Conservation (phyloP, 176 grass and related monocot genomes). For the Olyra latifolia region DNA sequence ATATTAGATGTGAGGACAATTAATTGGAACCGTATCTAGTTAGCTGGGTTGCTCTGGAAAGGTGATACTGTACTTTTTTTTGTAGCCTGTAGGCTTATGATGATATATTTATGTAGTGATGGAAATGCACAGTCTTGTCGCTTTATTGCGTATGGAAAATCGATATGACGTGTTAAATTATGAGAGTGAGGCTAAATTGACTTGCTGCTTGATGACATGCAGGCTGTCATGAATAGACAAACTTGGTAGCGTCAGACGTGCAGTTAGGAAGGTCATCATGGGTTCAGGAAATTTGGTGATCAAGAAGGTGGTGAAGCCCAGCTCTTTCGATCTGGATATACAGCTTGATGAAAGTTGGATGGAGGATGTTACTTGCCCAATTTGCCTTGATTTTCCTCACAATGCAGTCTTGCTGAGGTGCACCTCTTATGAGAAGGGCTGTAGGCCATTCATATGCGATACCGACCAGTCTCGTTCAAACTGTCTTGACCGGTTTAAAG, state of each 20-base stretch:
- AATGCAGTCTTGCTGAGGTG: conserved; percentile 75
- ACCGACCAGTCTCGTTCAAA: conserved; percentile 90
- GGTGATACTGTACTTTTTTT: not conserved
- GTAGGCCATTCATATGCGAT: conserved; percentile 82
- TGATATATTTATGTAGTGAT: conserved; percentile 13
- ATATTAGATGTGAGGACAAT: not conserved
- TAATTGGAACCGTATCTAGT: conserved; percentile 27
- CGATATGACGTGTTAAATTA: conserved; percentile 7
- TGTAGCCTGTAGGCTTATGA: conserved; percentile 19
- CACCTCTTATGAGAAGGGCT: conserved; percentile 86
- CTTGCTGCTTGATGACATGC: conserved; percentile 24
- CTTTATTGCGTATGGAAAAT: conserved; percentile 6
- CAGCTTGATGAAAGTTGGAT: conserved; percentile 52
- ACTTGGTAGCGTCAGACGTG: not conserved
- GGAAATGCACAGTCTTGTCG: not conserved
- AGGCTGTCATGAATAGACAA: conserved; percentile 32
- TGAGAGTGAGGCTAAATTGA: conserved; percentile 4
- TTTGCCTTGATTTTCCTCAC: conserved; percentile 87
- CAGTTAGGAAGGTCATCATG: conserved; percentile 34
- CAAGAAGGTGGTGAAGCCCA: conserved; percentile 42
- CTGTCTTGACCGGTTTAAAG: conserved; percentile 85
- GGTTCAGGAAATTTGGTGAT: conserved; percentile 42
- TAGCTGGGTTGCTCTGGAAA: conserved; percentile 34
- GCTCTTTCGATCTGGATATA: conserved; percentile 47
- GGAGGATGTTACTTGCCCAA: conserved; percentile 84